phyloP scores from a whole-genome alignment of 345 rosid species.

The Eucalyptus shirleyi region DNA sequence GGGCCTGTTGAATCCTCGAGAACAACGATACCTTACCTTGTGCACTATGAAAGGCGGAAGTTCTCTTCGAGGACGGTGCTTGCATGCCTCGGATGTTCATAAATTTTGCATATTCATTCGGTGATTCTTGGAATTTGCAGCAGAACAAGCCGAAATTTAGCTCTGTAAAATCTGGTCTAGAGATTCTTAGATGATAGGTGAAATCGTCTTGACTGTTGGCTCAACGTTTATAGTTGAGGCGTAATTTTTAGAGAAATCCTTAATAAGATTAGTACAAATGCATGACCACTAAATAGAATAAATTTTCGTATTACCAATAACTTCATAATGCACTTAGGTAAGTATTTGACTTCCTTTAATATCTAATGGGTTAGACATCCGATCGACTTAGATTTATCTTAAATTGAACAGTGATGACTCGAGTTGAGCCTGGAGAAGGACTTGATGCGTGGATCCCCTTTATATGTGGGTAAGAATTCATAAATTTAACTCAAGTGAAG shows the following conservation, averaged over 20 bases:
- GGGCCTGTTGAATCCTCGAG: background rate
- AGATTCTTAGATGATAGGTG: background rate
- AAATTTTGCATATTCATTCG: background rate
- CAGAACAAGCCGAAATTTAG: background rate
- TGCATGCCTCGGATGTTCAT: background rate
- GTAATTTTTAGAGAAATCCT: background rate
- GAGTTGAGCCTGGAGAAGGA: background rate
- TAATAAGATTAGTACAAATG: background rate
- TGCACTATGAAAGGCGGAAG: background rate
- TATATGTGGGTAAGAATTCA: too few species aligned
- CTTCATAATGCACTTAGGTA: background rate
- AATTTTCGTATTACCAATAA: background rate
- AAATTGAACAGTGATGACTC: background rate
- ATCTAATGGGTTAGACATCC: background rate
- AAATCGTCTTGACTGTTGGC: background rate
- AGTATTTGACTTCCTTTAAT: background rate
- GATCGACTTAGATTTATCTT: background rate
- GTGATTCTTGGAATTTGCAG: background rate
- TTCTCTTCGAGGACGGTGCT: background rate
- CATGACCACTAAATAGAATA: background rate
- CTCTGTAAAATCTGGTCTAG: background rate
- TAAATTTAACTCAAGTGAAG: too few species aligned
- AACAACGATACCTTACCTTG: background rate
- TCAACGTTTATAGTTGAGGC: background rate
- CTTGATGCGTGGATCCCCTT: too few species aligned